Evolutionary conservation across 1,139 yeast genomes (phyloP), one percentile per base, ranked within the genome.

Genomic region (Candida tetrigidarum): DNA sequence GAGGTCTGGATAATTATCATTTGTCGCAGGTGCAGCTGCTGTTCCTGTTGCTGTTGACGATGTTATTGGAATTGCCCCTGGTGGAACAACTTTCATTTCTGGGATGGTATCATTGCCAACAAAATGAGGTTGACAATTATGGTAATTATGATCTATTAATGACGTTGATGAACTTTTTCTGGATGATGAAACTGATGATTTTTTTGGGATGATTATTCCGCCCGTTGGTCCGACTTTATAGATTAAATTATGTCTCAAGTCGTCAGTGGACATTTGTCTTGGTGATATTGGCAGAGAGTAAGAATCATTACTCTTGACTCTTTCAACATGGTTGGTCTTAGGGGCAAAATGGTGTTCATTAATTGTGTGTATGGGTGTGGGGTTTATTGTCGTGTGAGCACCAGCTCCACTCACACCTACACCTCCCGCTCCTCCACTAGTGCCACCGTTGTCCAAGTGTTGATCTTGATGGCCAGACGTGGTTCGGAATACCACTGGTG

Each of bases 161-260:
- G 59, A 54, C 2, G 55, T 23, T 1, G 52, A 39, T 16, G 65
- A 57, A 43, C 51, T 53, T 22, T 50, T 51, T 23, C 61, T 47
- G 23, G 63, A 57, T 12, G 44, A 30, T 28, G 39, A 39, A 64
- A 53, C 41, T 58, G 56, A 23, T 62, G 67, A 36, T 68, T 55
- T 42, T 67, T 22, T 37, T 22, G 34, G 38, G 15, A 19, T 10
- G 12, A 25, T 12, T 20, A 20, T n/a, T 19, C 51, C 28, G 30
- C 11, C 70, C 69, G 20, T 26, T 33, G 30, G 28, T 11, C 70
- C 56, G 26, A 69, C 70, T 50, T 66, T 70, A 12, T 69, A 68
- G 25, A 69, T 58, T 8, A 67, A 41, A 47, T 57, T 63, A 43
- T 58, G 65, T 39, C 66, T 57, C 35, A 59, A 50, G 37, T 54